These are phyloP conservation scores for Phytophthora nicotianae DNA, from an alignment of 352 stramenopile species.

Conservation along the genomic window DNA sequence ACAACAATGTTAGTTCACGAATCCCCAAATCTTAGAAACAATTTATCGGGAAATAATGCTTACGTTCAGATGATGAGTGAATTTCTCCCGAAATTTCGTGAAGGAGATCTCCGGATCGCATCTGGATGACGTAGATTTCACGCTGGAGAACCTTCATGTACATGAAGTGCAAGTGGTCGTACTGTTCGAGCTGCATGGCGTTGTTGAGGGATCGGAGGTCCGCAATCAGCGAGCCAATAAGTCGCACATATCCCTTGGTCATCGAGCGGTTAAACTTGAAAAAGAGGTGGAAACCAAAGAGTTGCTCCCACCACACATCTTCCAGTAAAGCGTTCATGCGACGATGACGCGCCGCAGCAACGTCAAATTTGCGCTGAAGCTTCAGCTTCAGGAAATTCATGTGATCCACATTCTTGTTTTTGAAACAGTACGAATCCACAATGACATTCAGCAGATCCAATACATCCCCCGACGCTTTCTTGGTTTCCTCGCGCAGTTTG, in stretches of 20 bases:
- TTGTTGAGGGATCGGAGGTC: slow-evolving; percentile 75
- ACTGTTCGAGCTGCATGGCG: slow-evolving; percentile 83
- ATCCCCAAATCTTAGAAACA: background rate
- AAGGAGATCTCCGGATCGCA: slow-evolving; percentile 64
- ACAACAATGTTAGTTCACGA: slow-evolving; percentile 5
- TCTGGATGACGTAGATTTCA: slow-evolving; percentile 82
- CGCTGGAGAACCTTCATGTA: slow-evolving; percentile 84
- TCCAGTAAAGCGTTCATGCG: slow-evolving; percentile 68
- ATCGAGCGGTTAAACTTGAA: slow-evolving; percentile 80
- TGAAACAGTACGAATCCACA: slow-evolving; percentile 87
- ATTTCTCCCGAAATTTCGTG: slow-evolving; percentile 73
- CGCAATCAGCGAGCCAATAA: slow-evolving; percentile 67
- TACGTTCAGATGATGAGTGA: slow-evolving; percentile 55
- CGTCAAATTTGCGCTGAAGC: slow-evolving; percentile 75
- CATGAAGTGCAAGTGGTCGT: slow-evolving; percentile 68
- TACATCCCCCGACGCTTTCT: slow-evolving; percentile 55
- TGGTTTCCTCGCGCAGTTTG: slow-evolving; percentile 56
- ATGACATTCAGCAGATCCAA: slow-evolving; percentile 82
- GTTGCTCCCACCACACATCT: slow-evolving; percentile 85
- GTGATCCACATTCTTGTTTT: slow-evolving; percentile 86
- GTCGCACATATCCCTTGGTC: slow-evolving; percentile 66
- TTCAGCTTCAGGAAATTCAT: slow-evolving; percentile 85
- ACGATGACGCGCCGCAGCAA: slow-evolving; percentile 46
- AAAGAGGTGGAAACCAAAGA: slow-evolving; percentile 64
- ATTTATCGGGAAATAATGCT: slow-evolving; percentile 3